Evolutionary conservation across 1,284 basidiomycete genomes (phyloP), one percentile per base, ranked within the genome.

Genomic region (Coniophora puteana): DNA sequence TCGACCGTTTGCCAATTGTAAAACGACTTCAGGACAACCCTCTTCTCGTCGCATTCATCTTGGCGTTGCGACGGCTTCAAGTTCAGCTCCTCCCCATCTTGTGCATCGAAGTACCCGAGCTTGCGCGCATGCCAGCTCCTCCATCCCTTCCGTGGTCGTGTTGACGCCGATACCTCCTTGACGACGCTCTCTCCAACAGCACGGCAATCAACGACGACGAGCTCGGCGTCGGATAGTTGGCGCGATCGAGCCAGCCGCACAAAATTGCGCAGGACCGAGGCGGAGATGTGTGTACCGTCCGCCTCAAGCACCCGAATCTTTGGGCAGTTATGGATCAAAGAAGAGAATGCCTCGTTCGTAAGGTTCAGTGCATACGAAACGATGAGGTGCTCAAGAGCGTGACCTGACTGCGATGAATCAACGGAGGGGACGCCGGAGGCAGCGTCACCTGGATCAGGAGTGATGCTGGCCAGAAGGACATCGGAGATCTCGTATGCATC

Each of bases 1-100:
- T 87, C 87, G 18, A 92, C 88, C 12, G 76, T 80, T 67, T 87
- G 83, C 90, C 90, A 93, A 39, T 82, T 81, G 65, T 87, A 87
- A 57, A 91, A 93, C 23, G 83, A 83, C 76, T 91, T 92, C 47
- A 93, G 54, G 36, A 85, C 79, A 8, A 93, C 81, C n/a, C 80
- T 67, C 47, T 54, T 61, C 51, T 76, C 71, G 46, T 87, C 83
- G 55, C 85, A 86, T 58, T 89, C 88, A 57, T 89, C 83, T 59
- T 85, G 78, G n/a, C n/a, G n/a, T n/a, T n/a, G n/a, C n/a, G n/a
- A n/a, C n/a, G n/a, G n/a, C 27, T 80, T 83, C 12, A 80, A 60
- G 52, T 73, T 76, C 41, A 80, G 53, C 32, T 74, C 72, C 48
- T 83, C 80, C 8, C 70, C 69, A 53, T 88, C 85, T 45, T 77